phyloP scores from a whole-genome alignment of 1,284 basidiomycete genomes.

The Austroboletus novae-zelandiae region DNA sequence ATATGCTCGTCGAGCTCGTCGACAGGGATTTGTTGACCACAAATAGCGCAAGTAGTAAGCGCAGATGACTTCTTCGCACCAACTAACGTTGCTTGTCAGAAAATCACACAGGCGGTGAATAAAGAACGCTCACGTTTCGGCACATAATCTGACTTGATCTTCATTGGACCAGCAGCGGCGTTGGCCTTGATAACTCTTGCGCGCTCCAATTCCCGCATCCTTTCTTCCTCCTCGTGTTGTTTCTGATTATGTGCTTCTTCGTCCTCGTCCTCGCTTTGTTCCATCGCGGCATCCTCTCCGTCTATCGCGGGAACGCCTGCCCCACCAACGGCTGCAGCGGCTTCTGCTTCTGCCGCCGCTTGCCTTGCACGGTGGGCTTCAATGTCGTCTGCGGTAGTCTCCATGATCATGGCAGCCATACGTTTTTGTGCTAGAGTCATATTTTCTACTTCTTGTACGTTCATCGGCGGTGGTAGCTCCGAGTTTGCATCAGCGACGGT shows the following conservation, averaged over 20 bases:
- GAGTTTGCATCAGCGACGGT: slow-evolving; percentile 89
- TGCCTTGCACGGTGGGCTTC: slow-evolving; percentile 77
- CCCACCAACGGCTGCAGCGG: slow-evolving; percentile 64
- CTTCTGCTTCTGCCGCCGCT: slow-evolving; percentile 77
- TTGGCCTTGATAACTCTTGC: slow-evolving; percentile 78
- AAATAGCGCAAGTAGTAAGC: slow-evolving; percentile 89
- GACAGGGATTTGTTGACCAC: slow-evolving; percentile 91
- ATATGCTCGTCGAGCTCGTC: slow-evolving; percentile 97
- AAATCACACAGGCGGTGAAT: background rate
- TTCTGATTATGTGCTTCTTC: slow-evolving; percentile 63
- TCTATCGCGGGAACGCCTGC: slow-evolving; percentile 46
- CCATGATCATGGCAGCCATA: slow-evolving; percentile 99
- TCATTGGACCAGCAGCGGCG: slow-evolving; percentile 81
- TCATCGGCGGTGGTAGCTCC: slow-evolving; percentile 94
- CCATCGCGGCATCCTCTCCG: slow-evolving; percentile 68
- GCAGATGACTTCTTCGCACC: slow-evolving; percentile 69
- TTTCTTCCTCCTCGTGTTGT: slow-evolving; percentile 75
- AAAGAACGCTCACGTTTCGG: slow-evolving; percentile 71
- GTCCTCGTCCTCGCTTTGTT: slow-evolving; percentile 75
- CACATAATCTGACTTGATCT: slow-evolving; percentile 96
- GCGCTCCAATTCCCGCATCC: slow-evolving; percentile 71
- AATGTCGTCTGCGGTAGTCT: slow-evolving; percentile 82
- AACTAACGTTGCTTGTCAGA: slow-evolving; percentile 42
- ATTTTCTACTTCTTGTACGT: slow-evolving; percentile 89
- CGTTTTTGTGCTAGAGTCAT: slow-evolving; percentile 97